These are phyloP conservation scores for Oxyria digyna DNA, from an alignment of 148 eudicot genomes.

Conservation along the genomic window DNA sequence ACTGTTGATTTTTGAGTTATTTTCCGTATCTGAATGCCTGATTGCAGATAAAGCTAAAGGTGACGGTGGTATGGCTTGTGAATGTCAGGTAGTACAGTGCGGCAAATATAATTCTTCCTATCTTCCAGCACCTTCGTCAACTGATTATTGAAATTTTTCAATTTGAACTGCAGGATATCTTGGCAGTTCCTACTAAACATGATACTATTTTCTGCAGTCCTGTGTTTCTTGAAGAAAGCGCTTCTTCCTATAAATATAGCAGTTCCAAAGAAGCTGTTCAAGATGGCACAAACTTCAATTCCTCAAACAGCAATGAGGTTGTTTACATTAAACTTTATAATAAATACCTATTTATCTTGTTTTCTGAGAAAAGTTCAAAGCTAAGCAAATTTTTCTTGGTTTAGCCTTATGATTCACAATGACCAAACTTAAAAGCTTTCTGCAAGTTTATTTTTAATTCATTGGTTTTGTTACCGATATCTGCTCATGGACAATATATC, in stretches of 20 bases:
- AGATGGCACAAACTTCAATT: slow-evolving; percentile 17
- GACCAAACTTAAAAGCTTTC: not conserved
- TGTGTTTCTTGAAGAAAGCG: slow-evolving; percentile 45
- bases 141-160: not conserved
- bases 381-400: not conserved
- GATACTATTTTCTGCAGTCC: slow-evolving; percentile 30
- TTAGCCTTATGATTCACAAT: not conserved
- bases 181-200: slow-evolving; percentile 27
- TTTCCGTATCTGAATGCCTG: slow-evolving; percentile 20
- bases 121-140: not conserved
- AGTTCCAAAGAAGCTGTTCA: slow-evolving; percentile 23
- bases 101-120: not conserved
- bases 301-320: slow-evolving; percentile 25
- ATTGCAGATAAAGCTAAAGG: slow-evolving; percentile 42
- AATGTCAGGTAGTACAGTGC: slow-evolving; percentile 35
- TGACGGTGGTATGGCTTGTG: slow-evolving; percentile 17
- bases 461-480: not conserved
- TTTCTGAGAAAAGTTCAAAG: not conserved
- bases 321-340: slow-evolving; percentile 13
- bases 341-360: not conserved
- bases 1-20: slow-evolving; percentile 6
- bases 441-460: not conserved
- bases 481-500: not conserved
- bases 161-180: slow-evolving; percentile 33
- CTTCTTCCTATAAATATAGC: slow-evolving; percentile 43